Evolutionary conservation across 371 early-diverging fungal genomes (phyloP).

Genomic region (Rhizopus delemar): DNA sequence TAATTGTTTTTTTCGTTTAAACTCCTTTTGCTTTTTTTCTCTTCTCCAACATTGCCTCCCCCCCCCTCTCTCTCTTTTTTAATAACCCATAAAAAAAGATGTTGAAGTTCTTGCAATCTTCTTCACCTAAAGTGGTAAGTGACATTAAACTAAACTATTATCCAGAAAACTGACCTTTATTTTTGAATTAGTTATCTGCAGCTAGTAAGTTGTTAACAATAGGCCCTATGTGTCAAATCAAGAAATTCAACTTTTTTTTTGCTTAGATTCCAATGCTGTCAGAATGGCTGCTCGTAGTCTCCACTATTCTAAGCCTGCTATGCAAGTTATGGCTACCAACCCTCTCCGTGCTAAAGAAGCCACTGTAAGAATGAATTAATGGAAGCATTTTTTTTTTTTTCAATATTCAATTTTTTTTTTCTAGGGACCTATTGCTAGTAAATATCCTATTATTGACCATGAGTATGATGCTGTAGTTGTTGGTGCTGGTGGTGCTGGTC

Average conservation of each 20-base stretch:
- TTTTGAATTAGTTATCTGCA: conserved; percentile 16
- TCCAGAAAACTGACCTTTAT: too few relatives aligned
- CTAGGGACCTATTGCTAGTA: conserved; percentile 62
- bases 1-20: neutral
- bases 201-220: conserved; percentile 20
- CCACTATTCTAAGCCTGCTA: conserved; percentile 55
- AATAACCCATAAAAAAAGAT: conserved; percentile 3
- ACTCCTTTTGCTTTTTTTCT: neutral
- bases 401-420: neutral
- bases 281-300: conserved; percentile 29
- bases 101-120: conserved; percentile 37
- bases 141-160: too few relatives aligned
- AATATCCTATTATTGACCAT: conserved; percentile 96
- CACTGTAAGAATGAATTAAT: conserved; percentile 43
- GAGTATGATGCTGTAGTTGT: conserved; percentile 97
- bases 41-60: conserved; percentile 14
- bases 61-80: conserved; percentile 6
- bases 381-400: neutral
- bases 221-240: too few relatives aligned
- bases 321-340: conserved; percentile 70
- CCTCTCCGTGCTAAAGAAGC: conserved; percentile 75
- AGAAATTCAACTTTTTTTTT: neutral
- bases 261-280: conserved; percentile 16
- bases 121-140: conserved; percentile 31
- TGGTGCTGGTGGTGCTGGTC: conserved; percentile 98